A percentile compares a stretch with the other conserved stretches of the same genome.
Conservation (phyloP, 331 rosid species). For the Dryas integrifolia region DNA sequence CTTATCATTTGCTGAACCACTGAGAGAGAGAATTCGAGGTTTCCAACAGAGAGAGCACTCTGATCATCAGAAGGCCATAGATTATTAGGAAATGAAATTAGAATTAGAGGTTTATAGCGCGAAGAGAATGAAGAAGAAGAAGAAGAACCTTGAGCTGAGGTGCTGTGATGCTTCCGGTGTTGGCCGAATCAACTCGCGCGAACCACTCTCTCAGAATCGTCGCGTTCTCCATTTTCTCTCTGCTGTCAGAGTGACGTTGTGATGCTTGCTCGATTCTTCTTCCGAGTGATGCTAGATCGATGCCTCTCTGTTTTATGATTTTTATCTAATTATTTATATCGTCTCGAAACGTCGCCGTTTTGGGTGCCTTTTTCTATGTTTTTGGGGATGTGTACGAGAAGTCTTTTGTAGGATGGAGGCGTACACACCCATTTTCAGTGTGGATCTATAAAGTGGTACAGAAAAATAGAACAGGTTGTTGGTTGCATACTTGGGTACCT, state of each 20-base stretch:
- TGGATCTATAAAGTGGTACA: no score
- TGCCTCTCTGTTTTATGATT: no score
- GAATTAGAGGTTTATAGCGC: not conserved
- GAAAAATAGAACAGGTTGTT: no score
- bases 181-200: slow-evolving; percentile 72
- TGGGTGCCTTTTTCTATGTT: no score
- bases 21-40: slow-evolving; percentile 74
- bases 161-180: slow-evolving; percentile 60
- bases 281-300: no score
- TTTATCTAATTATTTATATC: no score
- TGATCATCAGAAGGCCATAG: slow-evolving; percentile 20
- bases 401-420: no score
- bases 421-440: no score
- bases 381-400: no score
- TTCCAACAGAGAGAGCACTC: slow-evolving; percentile 73
- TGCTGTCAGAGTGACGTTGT: not conserved
- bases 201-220: slow-evolving; percentile 71
- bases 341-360: no score
- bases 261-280: not conserved
- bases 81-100: not conserved
- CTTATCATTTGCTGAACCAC: slow-evolving; percentile 91
- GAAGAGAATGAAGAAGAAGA: not conserved
- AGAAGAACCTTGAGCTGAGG: slow-evolving; percentile 65
- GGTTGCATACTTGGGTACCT: no score
- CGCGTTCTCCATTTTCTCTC: slow-evolving; percentile 43